phyloP scores from a whole-genome alignment of 1,284 basidiomycete species.

The Malassezia globosa region DNA sequence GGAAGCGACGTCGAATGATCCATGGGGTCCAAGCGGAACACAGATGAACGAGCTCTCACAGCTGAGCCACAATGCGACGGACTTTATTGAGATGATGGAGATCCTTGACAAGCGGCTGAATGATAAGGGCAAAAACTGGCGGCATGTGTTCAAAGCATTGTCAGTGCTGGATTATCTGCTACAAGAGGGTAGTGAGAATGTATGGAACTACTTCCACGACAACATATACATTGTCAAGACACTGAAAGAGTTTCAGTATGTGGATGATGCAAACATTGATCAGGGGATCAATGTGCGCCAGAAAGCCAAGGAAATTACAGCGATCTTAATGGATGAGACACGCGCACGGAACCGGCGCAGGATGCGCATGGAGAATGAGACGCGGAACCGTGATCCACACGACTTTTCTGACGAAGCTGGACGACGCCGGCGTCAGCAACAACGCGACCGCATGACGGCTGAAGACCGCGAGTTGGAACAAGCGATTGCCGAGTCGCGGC shows the following conservation, averaged over 20 bases:
- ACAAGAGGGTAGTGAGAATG: conserved; percentile 93
- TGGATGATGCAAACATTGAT: conserved; percentile 91
- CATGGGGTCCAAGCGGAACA: conserved; percentile 94
- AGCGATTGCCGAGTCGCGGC: conserved; percentile 51
- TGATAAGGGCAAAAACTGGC: conserved; percentile 99
- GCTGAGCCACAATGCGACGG: conserved; percentile 90
- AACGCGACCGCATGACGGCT: conserved; percentile 53
- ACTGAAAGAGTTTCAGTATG: conserved; percentile 92
- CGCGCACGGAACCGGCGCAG: conserved; percentile 75
- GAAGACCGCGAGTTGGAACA: conserved; percentile 53
- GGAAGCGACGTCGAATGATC: conserved; percentile 99
- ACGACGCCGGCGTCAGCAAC: conserved; percentile 64
- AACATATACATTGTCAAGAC: conserved; percentile 98
- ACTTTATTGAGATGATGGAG: conserved; percentile 99
- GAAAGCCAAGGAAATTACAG: conserved; percentile 98
- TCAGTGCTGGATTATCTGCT: conserved; percentile 93
- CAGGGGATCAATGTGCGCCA: conserved; percentile 93
- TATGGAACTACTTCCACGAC: conserved; percentile 92
- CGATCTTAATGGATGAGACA: conserved; percentile 77
- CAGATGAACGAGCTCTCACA: conserved; percentile 97
- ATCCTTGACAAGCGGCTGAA: conserved; percentile 98
- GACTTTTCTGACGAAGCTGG: conserved; percentile 58
- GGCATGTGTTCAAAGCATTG: conserved; percentile 98
- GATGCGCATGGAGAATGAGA: conserved; percentile 77
- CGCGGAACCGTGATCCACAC: conserved; percentile 66